These are phyloP conservation scores for Wickerhamiella allomyrinae DNA, from an alignment of 805 yeast genomes.

Conservation along the genomic window DNA sequence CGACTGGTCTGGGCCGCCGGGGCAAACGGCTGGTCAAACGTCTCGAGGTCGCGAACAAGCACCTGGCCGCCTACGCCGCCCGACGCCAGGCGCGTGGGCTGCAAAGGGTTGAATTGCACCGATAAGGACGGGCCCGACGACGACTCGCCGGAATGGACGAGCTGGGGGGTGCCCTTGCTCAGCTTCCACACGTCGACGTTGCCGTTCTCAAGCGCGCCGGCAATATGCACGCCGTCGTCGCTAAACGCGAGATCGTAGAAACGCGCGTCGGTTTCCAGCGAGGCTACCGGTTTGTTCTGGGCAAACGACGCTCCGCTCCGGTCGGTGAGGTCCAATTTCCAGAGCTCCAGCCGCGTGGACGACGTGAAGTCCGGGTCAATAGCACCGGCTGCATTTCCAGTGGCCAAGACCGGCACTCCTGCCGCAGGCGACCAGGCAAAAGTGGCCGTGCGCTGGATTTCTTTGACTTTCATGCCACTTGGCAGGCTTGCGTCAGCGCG, in stretches of 20 bases:
- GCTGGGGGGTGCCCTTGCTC: conserved; percentile 24
- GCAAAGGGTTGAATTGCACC: conserved; percentile 64
- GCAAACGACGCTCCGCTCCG: conserved; percentile 21
- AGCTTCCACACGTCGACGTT: conserved; percentile 52
- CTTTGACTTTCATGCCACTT: conserved; percentile 59
- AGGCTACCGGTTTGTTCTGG: conserved; percentile 9
- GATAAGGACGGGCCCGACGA: conserved; percentile 61
- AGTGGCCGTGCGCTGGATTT: conserved; percentile 75
- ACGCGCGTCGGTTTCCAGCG: conserved; percentile 20
- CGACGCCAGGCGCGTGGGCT: conserved; percentile 58
- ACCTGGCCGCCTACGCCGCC: conserved; percentile 87
- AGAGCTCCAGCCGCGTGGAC: conserved; percentile 60
- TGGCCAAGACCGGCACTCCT: conserved; percentile 56
- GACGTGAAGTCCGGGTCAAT: conserved; percentile 79
- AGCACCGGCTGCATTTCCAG: conserved; percentile 95
- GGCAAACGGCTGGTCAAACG: conserved; percentile 34
- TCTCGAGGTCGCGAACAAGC: conserved; percentile 75
- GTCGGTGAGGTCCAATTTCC: conserved; percentile 40
- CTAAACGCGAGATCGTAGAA: conserved; percentile 37
- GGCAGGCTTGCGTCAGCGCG: conserved; percentile 1
- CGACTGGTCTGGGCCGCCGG: conserved; percentile 65
- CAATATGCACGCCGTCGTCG: conserved; percentile 29
- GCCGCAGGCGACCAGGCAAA: conserved; percentile 85
- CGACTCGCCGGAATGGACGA: conserved; percentile 12
- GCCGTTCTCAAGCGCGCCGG: conserved; percentile 84